Evolutionary conservation across 345 rosid genomes (phyloP).

Genomic region (Fremontodendron californicum): DNA sequence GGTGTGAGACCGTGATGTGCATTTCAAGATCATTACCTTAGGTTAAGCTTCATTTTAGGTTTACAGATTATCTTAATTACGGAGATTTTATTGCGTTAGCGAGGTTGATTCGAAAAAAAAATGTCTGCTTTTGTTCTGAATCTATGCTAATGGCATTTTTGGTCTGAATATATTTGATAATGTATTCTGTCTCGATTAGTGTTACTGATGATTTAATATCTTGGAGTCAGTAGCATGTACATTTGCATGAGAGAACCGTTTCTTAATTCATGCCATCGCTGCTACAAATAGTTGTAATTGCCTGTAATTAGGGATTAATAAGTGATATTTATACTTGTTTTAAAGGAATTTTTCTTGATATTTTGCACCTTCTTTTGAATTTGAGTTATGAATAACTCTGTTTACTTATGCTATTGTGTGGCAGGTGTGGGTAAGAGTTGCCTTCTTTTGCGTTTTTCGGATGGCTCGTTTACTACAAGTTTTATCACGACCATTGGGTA

Average conservation of each 20-base stretch:
- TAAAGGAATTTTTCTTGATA: not conserved
- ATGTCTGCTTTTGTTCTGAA: not conserved
- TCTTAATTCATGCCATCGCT: not conserved
- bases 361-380: not conserved
- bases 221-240: not conserved
- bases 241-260: not conserved
- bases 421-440: slow-evolving; percentile 95
- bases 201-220: not conserved
- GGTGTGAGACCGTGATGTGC: not conserved
- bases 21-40: not conserved
- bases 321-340: not conserved
- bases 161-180: not conserved
- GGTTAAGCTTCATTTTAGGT: not conserved
- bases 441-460: slow-evolving; percentile 85
- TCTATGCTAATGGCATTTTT: not conserved
- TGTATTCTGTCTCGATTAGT: not conserved
- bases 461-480: slow-evolving; percentile 96
- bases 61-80: not conserved
- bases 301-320: not conserved
- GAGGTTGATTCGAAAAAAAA: not conserved
- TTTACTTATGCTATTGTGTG: not conserved
- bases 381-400: not conserved
- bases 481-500: slow-evolving; percentile 97
- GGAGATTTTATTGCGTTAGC: not conserved
- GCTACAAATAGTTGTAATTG: not conserved